These are phyloP conservation scores for Leonotis leonurus DNA, from an alignment of 257 asterid species.

Conservation along the genomic window DNA sequence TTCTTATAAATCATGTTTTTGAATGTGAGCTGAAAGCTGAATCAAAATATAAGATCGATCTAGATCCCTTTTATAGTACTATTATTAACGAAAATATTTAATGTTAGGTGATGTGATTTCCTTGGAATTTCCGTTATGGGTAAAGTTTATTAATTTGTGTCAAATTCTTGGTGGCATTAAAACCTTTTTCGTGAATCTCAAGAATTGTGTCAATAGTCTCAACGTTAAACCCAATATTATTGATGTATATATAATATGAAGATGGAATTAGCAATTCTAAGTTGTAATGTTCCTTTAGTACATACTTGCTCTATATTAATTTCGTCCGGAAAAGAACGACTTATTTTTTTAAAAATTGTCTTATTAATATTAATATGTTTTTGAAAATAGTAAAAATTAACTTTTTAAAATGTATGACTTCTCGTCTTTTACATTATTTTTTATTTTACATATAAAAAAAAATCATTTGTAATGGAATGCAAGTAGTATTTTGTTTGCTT, in stretches of 20 bases:
- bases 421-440: no score
- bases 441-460: no score
- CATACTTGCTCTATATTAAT: no score
- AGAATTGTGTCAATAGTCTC: background rate
- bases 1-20: slow-evolving; percentile 4
- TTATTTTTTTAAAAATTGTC: no score
- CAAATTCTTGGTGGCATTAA: background rate
- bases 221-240: slow-evolving; percentile 6
- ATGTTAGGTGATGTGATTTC: background rate
- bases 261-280: no score
- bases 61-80: background rate
- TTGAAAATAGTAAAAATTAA: no score
- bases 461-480: no score
- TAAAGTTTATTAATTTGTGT: background rate
- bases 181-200: background rate
- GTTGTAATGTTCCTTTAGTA: no score
- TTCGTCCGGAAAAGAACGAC: background rate
- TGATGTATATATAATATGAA: no score
- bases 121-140: background rate
- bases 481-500: no score
- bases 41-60: background rate
- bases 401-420: no score
- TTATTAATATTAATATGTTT: no score
- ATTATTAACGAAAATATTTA: background rate
- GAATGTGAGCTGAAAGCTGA: background rate